Evolutionary conservation across 306 rosid genomes (phyloP).

Genomic region (Malus fusca): DNA sequence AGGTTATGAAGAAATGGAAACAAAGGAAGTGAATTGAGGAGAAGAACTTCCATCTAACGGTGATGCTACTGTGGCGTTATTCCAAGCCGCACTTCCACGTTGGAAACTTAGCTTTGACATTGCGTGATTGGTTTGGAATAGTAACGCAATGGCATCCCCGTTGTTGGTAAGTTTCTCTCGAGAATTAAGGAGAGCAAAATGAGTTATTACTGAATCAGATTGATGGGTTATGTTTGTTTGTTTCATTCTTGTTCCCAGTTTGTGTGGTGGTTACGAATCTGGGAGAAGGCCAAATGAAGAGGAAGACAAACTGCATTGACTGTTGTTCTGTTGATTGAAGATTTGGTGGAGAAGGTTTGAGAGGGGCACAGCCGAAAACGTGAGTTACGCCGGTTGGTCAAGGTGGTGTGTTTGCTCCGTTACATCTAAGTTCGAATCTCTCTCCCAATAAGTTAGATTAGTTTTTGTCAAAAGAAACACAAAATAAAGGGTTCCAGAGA

Average conservation of each 20-base stretch:
- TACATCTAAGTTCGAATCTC: background rate
- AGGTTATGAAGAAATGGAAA: conserved; percentile 50
- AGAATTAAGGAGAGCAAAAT: background rate
- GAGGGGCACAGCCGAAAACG: background rate
- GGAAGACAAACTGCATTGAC: background rate
- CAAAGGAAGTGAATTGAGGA: conserved; percentile 3
- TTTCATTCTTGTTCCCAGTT: background rate
- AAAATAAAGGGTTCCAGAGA: conserved; percentile 2
- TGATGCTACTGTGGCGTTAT: background rate
- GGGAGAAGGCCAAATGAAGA: background rate
- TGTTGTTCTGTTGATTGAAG: background rate
- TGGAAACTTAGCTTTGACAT: no score
- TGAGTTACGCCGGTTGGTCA: background rate
- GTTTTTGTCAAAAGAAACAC: no score
- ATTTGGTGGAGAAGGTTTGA: conserved; percentile 8
- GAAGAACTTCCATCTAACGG: background rate
- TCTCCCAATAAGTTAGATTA: no score
- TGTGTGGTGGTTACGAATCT: background rate
- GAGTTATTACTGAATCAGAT: conserved; percentile 7
- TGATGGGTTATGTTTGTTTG: conserved; percentile 1
- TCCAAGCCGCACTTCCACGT: background rate
- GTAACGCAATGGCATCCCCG: background rate
- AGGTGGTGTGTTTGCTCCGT: background rate
- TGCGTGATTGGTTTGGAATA: background rate
- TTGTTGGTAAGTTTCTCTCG: background rate